Conservation (phyloP, 2,329 filamentous ascomycete species). For the Aspergillus fischeri region DNA sequence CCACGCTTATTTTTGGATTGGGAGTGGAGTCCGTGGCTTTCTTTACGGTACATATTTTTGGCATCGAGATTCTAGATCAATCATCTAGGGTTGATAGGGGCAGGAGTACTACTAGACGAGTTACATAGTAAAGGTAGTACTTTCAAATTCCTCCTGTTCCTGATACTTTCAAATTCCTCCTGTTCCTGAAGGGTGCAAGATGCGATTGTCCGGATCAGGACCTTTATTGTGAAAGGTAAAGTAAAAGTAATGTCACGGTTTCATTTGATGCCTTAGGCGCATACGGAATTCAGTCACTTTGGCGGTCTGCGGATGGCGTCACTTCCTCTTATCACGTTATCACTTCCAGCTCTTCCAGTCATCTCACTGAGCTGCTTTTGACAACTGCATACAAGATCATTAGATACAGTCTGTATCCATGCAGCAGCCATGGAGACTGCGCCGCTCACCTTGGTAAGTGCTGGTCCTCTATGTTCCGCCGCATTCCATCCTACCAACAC, state of each 20-base stretch:
- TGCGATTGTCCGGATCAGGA: conserved; percentile 1
- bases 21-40: not conserved
- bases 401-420: not conserved
- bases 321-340: not conserved
- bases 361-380: not conserved
- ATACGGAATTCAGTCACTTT: not conserved
- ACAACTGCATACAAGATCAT: not conserved
- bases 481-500: not conserved
- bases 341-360: not conserved
- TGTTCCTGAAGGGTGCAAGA: not conserved
- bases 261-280: not conserved
- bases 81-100: too few relatives aligned
- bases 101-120: not conserved
- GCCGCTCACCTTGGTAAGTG: conserved; percentile 58
- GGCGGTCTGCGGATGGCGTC: conserved; percentile 1
- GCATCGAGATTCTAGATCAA: not conserved
- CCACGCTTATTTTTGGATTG: not conserved
- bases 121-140: not conserved
- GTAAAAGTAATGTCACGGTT: conserved; percentile 12
- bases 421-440: conserved; percentile 60
- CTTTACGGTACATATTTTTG: not conserved
- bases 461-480: not conserved
- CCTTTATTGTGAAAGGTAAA: too few relatives aligned
- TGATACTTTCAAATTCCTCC: not conserved
- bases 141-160: not conserved